phyloP scores from a whole-genome alignment of 2,329 filamentous ascomycete species.

The Immersiporthe knoxdaviesiana region DNA sequence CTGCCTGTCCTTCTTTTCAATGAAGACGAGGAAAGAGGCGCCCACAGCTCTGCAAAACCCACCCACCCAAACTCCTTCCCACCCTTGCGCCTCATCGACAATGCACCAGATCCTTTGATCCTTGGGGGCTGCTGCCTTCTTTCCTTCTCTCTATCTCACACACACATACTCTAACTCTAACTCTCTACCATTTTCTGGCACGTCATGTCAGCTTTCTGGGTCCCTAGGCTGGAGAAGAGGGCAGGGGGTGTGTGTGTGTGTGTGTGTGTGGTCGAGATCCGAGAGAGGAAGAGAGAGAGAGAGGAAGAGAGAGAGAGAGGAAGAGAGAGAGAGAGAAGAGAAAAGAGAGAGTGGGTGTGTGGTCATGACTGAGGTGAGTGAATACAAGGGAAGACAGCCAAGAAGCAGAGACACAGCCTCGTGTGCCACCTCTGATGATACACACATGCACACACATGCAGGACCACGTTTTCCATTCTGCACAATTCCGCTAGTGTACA shows the following conservation, averaged over 20 bases:
- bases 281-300: neutral
- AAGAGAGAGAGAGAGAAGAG: too few species aligned
- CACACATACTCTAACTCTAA: neutral
- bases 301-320: neutral
- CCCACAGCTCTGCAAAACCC: neutral
- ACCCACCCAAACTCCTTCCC: neutral
- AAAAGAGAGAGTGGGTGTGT: neutral
- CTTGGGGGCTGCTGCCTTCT: conserved; percentile 1
- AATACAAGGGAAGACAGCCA: neutral
- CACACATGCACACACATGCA: neutral
- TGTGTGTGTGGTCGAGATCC: neutral
- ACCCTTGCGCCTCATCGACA: neutral
- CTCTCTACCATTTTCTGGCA: conserved; percentile 5
- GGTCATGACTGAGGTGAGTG: neutral
- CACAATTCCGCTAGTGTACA: neutral
- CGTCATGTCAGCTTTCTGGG: neutral
- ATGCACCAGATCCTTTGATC: neutral
- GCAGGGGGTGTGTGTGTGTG: neutral
- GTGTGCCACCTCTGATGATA: neutral
- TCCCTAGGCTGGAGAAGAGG: neutral
- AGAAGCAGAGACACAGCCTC: neutral
- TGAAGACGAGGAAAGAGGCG: neutral
- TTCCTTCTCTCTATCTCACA: neutral
- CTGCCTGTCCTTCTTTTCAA: neutral
- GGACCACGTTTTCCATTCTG: neutral